Conservation (phyloP, 2,329 filamentous ascomycete genomes). For the Lizonia empirigonia region DNA sequence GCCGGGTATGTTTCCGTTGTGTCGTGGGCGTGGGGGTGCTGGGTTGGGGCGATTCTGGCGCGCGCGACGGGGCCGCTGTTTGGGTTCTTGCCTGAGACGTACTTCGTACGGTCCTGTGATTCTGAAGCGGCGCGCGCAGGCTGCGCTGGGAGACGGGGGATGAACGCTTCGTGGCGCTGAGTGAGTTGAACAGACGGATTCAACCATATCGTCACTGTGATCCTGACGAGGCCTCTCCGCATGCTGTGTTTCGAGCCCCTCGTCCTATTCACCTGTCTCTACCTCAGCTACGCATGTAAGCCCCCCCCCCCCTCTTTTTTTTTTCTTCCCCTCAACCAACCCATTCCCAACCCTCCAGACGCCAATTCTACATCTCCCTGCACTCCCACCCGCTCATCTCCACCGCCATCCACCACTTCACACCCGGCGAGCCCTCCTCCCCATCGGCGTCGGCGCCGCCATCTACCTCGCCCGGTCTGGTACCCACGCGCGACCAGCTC, state of each 20-base stretch:
- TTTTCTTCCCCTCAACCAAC: no score
- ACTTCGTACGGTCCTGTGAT: slow-evolving; percentile 53
- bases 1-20: slow-evolving; percentile 67
- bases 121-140: slow-evolving; percentile 59
- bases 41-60: slow-evolving; percentile 72
- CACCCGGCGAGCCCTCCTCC: slow-evolving; percentile 68
- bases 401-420: slow-evolving; percentile 65
- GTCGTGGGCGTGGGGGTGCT: slow-evolving; percentile 73
- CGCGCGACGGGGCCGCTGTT: slow-evolving; percentile 65
- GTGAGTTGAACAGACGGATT: slow-evolving; percentile 67
- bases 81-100: slow-evolving; percentile 63
- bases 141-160: slow-evolving; percentile 63
- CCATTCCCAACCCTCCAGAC: slow-evolving; percentile 21
- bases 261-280: slow-evolving; percentile 72
- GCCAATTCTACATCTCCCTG: slow-evolving; percentile 74
- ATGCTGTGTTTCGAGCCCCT: slow-evolving; percentile 79
- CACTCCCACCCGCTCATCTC: slow-evolving; percentile 75
- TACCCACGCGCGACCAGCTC: slow-evolving; percentile 57
- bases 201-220: slow-evolving; percentile 67
- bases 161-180: slow-evolving; percentile 61
- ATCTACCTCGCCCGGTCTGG: slow-evolving; percentile 70
- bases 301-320: no score
- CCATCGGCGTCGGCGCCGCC: slow-evolving; percentile 68
- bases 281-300: slow-evolving; percentile 66
- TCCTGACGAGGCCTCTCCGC: slow-evolving; percentile 71